phyloP scores from a whole-genome alignment of 2,329 filamentous ascomycete genomes.

The Cadophora sp. region DNA sequence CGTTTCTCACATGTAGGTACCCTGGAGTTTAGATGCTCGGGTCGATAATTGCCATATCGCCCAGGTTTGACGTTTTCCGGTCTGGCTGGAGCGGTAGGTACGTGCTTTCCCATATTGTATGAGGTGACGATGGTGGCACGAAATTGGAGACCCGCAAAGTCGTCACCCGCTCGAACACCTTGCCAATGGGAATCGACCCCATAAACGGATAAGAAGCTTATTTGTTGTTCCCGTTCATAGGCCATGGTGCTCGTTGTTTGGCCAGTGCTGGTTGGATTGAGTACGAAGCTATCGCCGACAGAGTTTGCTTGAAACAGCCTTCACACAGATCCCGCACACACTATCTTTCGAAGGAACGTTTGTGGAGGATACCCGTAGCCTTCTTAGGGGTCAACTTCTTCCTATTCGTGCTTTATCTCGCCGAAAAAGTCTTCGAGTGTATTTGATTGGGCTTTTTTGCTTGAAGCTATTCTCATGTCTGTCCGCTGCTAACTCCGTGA shows the following conservation, averaged over 20 bases:
- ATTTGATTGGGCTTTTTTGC: not conserved
- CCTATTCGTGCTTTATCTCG: not conserved
- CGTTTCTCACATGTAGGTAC: not conserved
- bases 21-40: not conserved
- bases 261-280: not conserved
- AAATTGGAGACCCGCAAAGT: not conserved
- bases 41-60: not conserved
- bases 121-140: not conserved
- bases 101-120: not conserved
- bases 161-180: not conserved
- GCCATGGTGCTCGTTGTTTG: not conserved
- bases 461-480: not conserved
- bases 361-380: not conserved
- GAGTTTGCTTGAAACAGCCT: slow-evolving; percentile 1
- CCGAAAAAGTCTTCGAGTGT: not conserved
- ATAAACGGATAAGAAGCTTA: not conserved
- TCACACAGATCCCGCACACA: slow-evolving; percentile 2
- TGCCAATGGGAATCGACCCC: not conserved
- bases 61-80: not conserved
- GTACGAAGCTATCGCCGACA: too few species aligned
- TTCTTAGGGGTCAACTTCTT: not conserved
- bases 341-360: not conserved
- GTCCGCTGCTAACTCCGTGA: not conserved
- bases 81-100: not conserved
- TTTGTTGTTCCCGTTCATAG: not conserved